These are phyloP conservation scores for Botryotinia convoluta DNA, from an alignment of 2,329 filamentous ascomycete species.

Conservation along the genomic window DNA sequence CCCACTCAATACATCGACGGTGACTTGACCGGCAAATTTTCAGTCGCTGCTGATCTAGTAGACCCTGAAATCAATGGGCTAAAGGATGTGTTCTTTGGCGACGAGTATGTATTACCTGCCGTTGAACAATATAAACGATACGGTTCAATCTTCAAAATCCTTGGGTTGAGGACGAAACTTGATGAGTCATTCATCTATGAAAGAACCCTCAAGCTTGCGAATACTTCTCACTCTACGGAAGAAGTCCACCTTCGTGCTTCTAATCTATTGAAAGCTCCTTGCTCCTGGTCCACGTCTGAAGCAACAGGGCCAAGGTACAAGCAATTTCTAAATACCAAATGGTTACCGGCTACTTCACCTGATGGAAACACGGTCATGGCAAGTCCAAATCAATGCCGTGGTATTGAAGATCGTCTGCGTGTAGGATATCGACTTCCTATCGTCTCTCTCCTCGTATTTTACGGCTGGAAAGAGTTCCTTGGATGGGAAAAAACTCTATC, in stretches of 20 bases:
- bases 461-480: slow-evolving; percentile 25
- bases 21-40: slow-evolving; percentile 24
- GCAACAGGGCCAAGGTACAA: not conserved
- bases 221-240: not conserved
- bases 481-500: slow-evolving; percentile 28
- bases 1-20: slow-evolving; percentile 25
- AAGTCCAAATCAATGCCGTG: slow-evolving; percentile 27
- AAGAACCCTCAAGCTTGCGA: slow-evolving; percentile 25
- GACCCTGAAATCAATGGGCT: slow-evolving; percentile 25
- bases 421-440: slow-evolving; percentile 26
- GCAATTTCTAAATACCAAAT: slow-evolving; percentile 21
- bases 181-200: slow-evolving; percentile 27
- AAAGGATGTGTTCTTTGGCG: slow-evolving; percentile 29
- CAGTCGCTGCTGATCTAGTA: slow-evolving; percentile 26
- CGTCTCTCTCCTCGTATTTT: slow-evolving; percentile 18
- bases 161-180: slow-evolving; percentile 28
- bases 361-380: slow-evolving; percentile 22
- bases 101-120: slow-evolving; percentile 33
- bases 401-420: slow-evolving; percentile 22
- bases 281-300: slow-evolving; percentile 10
- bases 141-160: slow-evolving; percentile 23
- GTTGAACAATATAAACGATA: slow-evolving; percentile 25
- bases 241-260: slow-evolving; percentile 19
- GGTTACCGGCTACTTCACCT: slow-evolving; percentile 26
- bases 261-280: slow-evolving; percentile 21